Base-by-base conservation (phyloP, 169 alveolate species). In the Plasmodium relictum region DNA sequence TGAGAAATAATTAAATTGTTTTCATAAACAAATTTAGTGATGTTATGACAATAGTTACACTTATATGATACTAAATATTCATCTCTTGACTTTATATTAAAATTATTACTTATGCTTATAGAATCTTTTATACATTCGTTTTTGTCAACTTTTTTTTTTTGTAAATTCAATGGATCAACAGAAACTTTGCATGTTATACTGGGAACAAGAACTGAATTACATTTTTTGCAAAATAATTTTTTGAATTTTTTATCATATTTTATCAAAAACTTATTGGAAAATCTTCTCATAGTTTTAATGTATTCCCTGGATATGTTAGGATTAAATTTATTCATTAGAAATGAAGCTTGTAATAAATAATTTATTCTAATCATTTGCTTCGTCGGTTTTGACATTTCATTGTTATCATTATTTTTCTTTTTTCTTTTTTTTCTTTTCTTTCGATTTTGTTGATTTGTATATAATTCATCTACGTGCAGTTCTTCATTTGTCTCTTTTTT, bases 281-380 rank as follows among this genome's bases (percentile, higher is more conserved):
- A 66, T 86, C 73, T 70, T 59, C 76, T 86, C 92, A 86, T 86
- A 9, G 87, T 69, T 86, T 86, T 86, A 18, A 86, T 86, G 71
- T 86, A 86, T 63, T 66, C 70, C 70, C 87, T 69, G 24, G 92
- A 86, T 63, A 86, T 59, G 50, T 56, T 42, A 31, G 78, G 86
- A 44, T 50, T 71, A 44, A 71, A 56, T 22, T 71, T 63, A 66
- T 86, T 86, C 44, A 86, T 61, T 58, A 70, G 59, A 59, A 86
- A 86, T 45, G 92, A 69, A 44, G 92, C 83, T 41, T 86, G 92
- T 48, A 86, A 42, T 59, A 86, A 66, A 65, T 86, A 86, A 71
- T 86, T 86, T 86, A 71, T 71, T 72, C 92, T 69, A 58, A 86
- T 26, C 92, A 86, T 86, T 80, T 80, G 90, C 37, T 66, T 80